Percentiles rank a stretch among this genome's conserved stretches.
These are phyloP conservation scores for Diddensiella transvaalensis DNA, from an alignment of 805 yeast genomes.

Conservation along the genomic window DNA sequence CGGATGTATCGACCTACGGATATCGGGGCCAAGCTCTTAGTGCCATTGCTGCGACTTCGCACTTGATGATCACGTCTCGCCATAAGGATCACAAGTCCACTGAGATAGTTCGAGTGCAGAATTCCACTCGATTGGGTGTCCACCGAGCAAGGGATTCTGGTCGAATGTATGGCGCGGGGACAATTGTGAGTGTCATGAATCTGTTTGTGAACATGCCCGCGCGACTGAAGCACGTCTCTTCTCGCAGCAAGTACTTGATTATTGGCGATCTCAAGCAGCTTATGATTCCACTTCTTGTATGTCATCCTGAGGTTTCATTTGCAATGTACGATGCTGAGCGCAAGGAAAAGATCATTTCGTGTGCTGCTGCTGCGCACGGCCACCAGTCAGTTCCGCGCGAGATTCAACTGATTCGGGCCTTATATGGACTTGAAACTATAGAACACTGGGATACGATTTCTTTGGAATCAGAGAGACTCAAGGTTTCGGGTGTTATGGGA, in stretches of 20 bases:
- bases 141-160: neutral
- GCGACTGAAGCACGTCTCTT: conserved; percentile 14
- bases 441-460: conserved; percentile 2
- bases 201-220: conserved; percentile 28
- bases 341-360: neutral
- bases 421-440: conserved; percentile 4
- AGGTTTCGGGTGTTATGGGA: neutral
- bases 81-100: conserved; percentile 18
- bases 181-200: conserved; percentile 22
- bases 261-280: conserved; percentile 6
- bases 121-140: conserved; percentile 6
- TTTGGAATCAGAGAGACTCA: neutral
- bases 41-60: conserved; percentile 40
- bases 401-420: neutral
- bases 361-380: neutral
- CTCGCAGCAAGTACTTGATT: neutral
- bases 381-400: neutral
- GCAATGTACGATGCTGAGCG: neutral
- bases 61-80: conserved; percentile 44
- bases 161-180: conserved; percentile 1
- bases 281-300: conserved; percentile 8
- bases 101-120: conserved; percentile 13
- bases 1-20: conserved; percentile 13
- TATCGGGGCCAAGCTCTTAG: conserved; percentile 53
- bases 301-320: conserved; percentile 6